Base-by-base conservation (phyloP, 1,284 basidiomycete genomes). In the Fistulina hepatica region DNA sequence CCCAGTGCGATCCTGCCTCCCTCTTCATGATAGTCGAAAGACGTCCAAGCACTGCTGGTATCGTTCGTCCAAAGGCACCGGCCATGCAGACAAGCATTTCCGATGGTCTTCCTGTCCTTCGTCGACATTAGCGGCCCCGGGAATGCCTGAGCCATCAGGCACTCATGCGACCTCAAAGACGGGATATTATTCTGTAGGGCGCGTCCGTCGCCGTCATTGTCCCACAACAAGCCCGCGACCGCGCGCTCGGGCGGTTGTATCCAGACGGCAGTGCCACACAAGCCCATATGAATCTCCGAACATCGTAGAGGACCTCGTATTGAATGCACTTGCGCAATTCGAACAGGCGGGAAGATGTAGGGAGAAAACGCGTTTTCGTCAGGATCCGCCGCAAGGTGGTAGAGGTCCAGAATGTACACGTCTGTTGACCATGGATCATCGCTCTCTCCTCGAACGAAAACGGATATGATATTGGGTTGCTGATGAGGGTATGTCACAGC, bases 351-450 rank as follows among this genome's bases (percentile, higher is more conserved):
- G 43, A 73, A 71, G 9, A 55, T 25, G 48, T 73, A 74, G 10
- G 48, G 55, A 27, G 33, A 16, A 17, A 11, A 48, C 9, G 25
- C 21, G 19, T 25, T 20, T 11, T 34, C 33, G 31, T 36, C 19
- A 4, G 37, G 25, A 23, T 41, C 21, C 10, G 48, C 22, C 21
- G 39, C 38, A 1, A 56, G 53, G 39, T 63, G 64, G 57, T 71
- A 73, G 4, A 69, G 47, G 31, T 70, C 60, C 13, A 78, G 50
- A 11, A 56, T 62, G 47, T 71, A 67, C 3, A 58, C 53, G 35
- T 69, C 62, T 1, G 63, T 54, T 2, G 65, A 50, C 77, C 76
- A 80, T 0, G 73, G 73, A 45, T 79, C 65, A 33, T 71, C 66
- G 47, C 61, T 69, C 48, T 74, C 70, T 17, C 64, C 60, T 10